Base-by-base conservation (phyloP, 1,284 basidiomycete genomes). In the Ustilago trichophora region DNA sequence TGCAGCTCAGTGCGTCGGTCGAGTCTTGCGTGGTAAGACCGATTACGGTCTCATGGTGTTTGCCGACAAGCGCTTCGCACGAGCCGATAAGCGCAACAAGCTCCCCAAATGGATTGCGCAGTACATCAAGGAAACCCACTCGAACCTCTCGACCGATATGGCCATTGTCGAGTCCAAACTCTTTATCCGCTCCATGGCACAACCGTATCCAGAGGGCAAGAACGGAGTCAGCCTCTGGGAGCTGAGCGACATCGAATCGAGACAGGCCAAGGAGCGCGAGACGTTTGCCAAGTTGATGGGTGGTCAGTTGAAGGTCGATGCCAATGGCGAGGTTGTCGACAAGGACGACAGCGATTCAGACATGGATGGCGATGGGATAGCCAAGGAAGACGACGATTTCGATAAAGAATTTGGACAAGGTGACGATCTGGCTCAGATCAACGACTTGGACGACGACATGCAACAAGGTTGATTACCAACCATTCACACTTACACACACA, bases 21-120 rank as follows among this genome's bases (percentile, higher is more conserved):
- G 96, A 77, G 96, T 96, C 22, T 83, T 99, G 81, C 89, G 96
- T 52, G 95, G 95, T 34, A 99, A 99, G 85, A 98, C 95, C 1
- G 96, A 99, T 83, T 99, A 96, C 90, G 96, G 96, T 36, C 83
- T 99, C 76, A 98, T 99, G 96, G 89, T 98, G 13, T 98, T 99
- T 83, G 96, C 96, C 0, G 96, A 99, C 83, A 97, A 80, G 93
- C 90, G 96, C 10, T 99, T 98, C 81, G 95, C 95, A 10, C 87
- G 94, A 51, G 90, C 92, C 22, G 96, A 98, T 82, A 99, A 99
- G 84, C 88, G 96, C 21, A 89, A 92, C 41, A 98, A 98, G 86
- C 85, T 99, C 70, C 96, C 96, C 2, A 90, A 92, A 48, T 99
- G 96, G 96, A 98, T 99, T 77, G 98, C 98, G 81, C 93, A 96